These are phyloP conservation scores for Albophoma yamanashiensis DNA, from an alignment of 2,329 filamentous ascomycete genomes.

Conservation along the genomic window DNA sequence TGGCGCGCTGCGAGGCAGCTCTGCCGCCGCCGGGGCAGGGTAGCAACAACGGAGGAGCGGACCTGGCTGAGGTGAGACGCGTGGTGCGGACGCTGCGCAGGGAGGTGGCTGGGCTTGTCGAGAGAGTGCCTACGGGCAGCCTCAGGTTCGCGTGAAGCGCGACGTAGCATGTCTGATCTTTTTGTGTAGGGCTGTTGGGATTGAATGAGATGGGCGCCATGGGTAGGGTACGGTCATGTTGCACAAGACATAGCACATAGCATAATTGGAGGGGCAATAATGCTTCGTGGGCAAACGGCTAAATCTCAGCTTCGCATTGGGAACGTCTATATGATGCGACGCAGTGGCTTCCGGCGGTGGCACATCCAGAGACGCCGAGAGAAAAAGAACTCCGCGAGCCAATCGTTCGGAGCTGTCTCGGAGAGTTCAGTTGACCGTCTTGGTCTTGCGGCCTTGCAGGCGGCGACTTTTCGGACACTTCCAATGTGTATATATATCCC, in stretches of 20 bases:
- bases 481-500: neutral
- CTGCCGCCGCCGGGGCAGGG: conserved; percentile 27
- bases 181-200: neutral
- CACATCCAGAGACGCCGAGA: neutral
- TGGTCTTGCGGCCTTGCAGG: neutral
- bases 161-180: neutral
- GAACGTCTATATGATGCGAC: neutral
- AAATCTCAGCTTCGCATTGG: too few species aligned
- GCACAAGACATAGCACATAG: conserved; percentile 2
- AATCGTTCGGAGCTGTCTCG: neutral
- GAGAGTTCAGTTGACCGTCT: neutral
- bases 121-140: conserved; percentile 29
- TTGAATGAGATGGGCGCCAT: neutral
- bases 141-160: conserved; percentile 32
- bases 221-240: conserved; percentile 3
- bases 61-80: conserved; percentile 31
- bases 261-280: conserved; percentile 1
- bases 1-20: conserved; percentile 37
- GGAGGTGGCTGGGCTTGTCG: conserved; percentile 32
- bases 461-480: conserved; percentile 18
- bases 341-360: neutral
- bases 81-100: conserved; percentile 30
- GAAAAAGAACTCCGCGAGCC: neutral
- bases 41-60: conserved; percentile 32
- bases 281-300: neutral